phyloP scores from a whole-genome alignment of 2,329 filamentous ascomycete genomes.

The Rosellinia necatrix region DNA sequence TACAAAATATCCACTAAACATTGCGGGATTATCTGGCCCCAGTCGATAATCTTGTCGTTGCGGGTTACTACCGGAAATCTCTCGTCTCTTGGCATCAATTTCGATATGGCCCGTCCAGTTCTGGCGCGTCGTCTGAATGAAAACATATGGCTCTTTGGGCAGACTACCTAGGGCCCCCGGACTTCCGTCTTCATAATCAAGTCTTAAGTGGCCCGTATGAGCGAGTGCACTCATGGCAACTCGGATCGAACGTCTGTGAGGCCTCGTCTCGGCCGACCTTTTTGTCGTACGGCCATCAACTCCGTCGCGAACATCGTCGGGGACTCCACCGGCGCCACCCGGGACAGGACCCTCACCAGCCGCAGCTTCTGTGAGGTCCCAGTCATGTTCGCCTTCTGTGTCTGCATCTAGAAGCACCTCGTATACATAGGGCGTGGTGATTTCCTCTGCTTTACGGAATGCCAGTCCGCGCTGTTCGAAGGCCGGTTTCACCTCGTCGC shows the following conservation, averaged over 20 bases:
- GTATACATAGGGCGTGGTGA: constrained; percentile 52
- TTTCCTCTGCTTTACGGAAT: constrained; percentile 50
- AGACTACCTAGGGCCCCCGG: background rate
- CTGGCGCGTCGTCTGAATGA: constrained; percentile 49
- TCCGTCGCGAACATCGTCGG: constrained; percentile 43
- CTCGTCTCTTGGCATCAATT: constrained; percentile 43
- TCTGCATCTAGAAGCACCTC: constrained; percentile 49
- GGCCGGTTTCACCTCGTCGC: constrained; percentile 35
- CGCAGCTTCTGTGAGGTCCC: constrained; percentile 43
- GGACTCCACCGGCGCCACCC: constrained; percentile 47
- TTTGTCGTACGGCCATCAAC: constrained; percentile 47
- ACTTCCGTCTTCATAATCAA: constrained; percentile 43
- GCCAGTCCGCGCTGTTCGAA: constrained; percentile 48
- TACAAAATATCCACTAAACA: constrained; percentile 52
- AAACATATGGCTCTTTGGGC: constrained; percentile 43
- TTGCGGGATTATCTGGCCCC: constrained; percentile 47
- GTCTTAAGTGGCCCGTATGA: constrained; percentile 48
- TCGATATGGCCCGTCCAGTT: constrained; percentile 52
- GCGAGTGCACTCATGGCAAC: constrained; percentile 48
- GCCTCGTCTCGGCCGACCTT: constrained; percentile 18
- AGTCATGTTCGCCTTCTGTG: constrained; percentile 39
- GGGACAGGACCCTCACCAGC: constrained; percentile 43
- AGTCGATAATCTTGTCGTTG: constrained; percentile 53
- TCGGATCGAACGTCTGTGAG: constrained; percentile 32
- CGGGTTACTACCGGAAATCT: constrained; percentile 50